These are phyloP conservation scores for Penicillium sp. DNA, from an alignment of 2,329 filamentous ascomycete genomes.

Conservation along the genomic window DNA sequence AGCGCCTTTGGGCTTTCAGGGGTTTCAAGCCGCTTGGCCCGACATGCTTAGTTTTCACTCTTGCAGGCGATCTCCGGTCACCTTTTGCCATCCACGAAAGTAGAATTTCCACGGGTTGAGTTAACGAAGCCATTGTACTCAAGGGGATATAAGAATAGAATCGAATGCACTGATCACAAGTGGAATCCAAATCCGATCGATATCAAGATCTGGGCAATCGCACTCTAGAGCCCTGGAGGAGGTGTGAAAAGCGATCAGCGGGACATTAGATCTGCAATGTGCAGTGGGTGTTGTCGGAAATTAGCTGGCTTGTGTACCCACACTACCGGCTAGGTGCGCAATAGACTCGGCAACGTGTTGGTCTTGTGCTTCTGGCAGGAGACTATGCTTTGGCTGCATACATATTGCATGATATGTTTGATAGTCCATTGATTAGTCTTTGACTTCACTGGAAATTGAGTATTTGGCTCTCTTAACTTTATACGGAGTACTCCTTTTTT, in stretches of 20 bases:
- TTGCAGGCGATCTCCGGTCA: neutral
- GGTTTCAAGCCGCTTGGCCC: neutral
- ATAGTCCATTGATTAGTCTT: neutral
- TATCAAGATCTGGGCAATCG: constrained; percentile 1
- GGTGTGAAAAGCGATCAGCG: neutral
- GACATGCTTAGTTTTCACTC: neutral
- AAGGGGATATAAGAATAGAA: neutral
- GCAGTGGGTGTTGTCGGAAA: neutral
- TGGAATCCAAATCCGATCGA: neutral
- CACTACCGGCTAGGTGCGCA: neutral
- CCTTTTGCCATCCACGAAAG: no score
- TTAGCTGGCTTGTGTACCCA: neutral
- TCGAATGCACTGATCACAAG: neutral
- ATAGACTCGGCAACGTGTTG: neutral
- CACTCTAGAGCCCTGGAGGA: neutral
- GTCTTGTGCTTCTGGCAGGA: neutral
- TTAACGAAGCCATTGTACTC: neutral
- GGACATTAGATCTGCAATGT: neutral
- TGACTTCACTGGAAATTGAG: neutral
- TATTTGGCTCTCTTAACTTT: no score
- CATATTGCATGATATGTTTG: neutral
- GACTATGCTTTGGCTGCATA: neutral
- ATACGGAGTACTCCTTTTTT: neutral
- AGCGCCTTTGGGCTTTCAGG: neutral
- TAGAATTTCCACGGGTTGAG: no score